phyloP scores from a whole-genome alignment of 2,329 filamentous ascomycete genomes.

The Hansfordia pulvinata region DNA sequence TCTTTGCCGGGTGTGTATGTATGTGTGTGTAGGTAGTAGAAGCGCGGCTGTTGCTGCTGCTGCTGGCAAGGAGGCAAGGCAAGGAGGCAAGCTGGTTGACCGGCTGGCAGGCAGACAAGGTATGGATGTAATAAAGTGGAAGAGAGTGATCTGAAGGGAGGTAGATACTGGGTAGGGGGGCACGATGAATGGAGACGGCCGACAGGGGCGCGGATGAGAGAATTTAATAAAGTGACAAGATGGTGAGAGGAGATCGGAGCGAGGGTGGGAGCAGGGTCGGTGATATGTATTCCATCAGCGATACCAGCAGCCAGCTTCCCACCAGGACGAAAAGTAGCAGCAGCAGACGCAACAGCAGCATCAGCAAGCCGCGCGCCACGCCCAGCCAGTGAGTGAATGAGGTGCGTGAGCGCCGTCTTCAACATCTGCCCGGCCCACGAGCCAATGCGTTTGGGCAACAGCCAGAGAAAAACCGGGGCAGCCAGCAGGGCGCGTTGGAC shows the following conservation, averaged over 20 bases:
- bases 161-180: constrained; percentile 11
- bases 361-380: too few relatives aligned
- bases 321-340: constrained; percentile 15
- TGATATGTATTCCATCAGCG: too few relatives aligned
- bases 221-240: constrained; percentile 5
- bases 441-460: too few relatives aligned
- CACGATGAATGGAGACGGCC: constrained; percentile 8
- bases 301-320: too few relatives aligned
- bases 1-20: too few relatives aligned
- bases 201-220: constrained; percentile 15
- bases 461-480: too few relatives aligned
- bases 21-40: too few relatives aligned
- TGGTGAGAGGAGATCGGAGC: constrained; percentile 14
- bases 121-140: constrained; percentile 11
- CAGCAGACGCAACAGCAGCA: constrained; percentile 12
- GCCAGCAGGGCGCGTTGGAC: too few relatives aligned
- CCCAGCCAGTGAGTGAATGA: too few relatives aligned
- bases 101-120: constrained; percentile 2
- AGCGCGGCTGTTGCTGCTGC: too few relatives aligned
- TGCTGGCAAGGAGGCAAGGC: constrained; percentile 1
- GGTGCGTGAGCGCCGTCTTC: too few relatives aligned
- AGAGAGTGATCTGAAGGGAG: constrained; percentile 13
- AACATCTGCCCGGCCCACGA: too few relatives aligned
- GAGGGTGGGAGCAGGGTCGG: constrained; percentile 16
- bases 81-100: constrained; percentile 6